Percentiles rank a stretch among this genome's conserved stretches.
phyloP scores from a whole-genome alignment of 2,329 filamentous ascomycete species.

The Diatrype stigma region DNA sequence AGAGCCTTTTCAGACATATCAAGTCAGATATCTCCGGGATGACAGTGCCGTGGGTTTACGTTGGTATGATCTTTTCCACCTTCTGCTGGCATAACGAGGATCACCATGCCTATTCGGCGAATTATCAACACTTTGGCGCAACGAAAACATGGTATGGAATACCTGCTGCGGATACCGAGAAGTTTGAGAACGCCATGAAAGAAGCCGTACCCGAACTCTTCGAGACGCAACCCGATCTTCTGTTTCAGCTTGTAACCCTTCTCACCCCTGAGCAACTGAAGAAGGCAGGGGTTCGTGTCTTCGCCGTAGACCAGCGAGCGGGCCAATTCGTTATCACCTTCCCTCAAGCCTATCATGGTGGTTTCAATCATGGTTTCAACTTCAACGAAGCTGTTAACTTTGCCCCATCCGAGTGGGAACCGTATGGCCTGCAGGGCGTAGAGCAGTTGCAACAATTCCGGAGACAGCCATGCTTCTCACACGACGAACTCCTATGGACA shows the following conservation, averaged over 20 bases:
- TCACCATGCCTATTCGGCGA: constrained; percentile 95
- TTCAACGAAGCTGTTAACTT: constrained; percentile 99
- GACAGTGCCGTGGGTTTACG: constrained; percentile 98
- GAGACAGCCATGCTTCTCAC: constrained; percentile 92
- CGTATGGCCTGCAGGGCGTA: constrained; percentile 81
- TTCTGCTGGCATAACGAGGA: constrained; percentile 99
- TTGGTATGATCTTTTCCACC: constrained; percentile 98
- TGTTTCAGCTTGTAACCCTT: constrained; percentile 96
- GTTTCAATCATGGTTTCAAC: constrained; percentile 98
- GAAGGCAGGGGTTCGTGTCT: constrained; percentile 89
- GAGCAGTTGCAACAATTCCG: constrained; percentile 82
- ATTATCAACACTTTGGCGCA: constrained; percentile 96
- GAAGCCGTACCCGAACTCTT: constrained; percentile 95
- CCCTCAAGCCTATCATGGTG: constrained; percentile 93
- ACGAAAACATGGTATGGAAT: constrained; percentile 99
- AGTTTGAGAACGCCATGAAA: constrained; percentile 92
- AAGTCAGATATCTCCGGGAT: constrained; percentile 98
- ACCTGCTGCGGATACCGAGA: constrained; percentile 85
- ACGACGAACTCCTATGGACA: constrained; percentile 90
- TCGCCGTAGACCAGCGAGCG: constrained; percentile 90
- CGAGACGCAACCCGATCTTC: constrained; percentile 90
- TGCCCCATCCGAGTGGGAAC: constrained; percentile 92
- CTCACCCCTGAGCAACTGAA: constrained; percentile 88
- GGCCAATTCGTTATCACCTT: constrained; percentile 97
- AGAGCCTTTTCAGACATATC: constrained; percentile 94